Conservation (phyloP, 495 filamentous ascomycete genomes). For the Daldinia loculata region DNA sequence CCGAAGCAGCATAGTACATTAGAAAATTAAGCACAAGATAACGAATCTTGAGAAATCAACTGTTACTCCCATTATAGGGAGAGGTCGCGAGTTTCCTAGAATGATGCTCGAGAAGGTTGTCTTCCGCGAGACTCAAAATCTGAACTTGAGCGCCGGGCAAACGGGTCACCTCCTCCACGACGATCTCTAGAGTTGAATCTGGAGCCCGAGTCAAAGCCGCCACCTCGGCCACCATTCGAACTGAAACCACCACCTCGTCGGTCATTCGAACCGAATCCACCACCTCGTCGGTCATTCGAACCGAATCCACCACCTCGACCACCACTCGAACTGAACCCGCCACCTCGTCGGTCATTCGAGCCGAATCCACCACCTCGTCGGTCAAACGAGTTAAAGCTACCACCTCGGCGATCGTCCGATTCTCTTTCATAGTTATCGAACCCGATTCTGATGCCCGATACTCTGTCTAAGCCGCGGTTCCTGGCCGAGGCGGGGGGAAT, state of each 20-base stretch:
- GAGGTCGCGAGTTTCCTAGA: conserved; percentile 7
- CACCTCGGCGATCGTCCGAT: conserved; percentile 6
- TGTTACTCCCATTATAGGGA: not conserved
- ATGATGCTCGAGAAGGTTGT: conserved; percentile 5
- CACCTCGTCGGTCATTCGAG: not conserved
- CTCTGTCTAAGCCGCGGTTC: conserved; percentile 56
- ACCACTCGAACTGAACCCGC: not conserved
- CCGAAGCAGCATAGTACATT: conserved; percentile 28
- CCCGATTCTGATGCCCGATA: conserved; percentile 59
- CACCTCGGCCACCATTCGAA: not conserved
- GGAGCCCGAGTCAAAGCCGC: not conserved
- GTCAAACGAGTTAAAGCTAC: too few species aligned
- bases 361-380: not conserved
- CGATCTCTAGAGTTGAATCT: not conserved
- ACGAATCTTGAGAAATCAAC: conserved; percentile 1
- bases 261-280: not conserved
- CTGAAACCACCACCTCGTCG: not conserved
- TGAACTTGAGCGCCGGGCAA: conserved; percentile 24
- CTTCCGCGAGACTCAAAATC: not conserved
- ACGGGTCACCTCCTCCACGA: not conserved
- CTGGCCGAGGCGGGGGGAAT: conserved; percentile 54
- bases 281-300: not conserved
- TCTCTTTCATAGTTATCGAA: conserved; percentile 23
- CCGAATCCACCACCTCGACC: not conserved
- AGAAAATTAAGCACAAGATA: conserved; percentile 18